A percentile compares a stretch with the other conserved stretches of the same genome.
Conservation (phyloP, 768 basidiomycete genomes). For the Ramaria sp. region DNA sequence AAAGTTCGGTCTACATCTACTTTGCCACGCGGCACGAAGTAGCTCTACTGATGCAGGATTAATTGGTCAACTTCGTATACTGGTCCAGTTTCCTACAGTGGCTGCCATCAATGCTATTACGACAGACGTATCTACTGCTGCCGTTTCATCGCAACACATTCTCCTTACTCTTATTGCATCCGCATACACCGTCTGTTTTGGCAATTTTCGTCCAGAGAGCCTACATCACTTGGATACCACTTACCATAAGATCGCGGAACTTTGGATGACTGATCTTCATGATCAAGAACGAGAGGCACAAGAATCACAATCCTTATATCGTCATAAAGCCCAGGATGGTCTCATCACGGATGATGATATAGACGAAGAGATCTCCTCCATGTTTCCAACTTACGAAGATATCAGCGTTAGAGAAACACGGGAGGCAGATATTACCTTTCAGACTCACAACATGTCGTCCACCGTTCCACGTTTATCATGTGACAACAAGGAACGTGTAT, state of each 20-base stretch:
- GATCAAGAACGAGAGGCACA: constrained; percentile 53
- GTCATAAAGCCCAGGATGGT: constrained; percentile 42
- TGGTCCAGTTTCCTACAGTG: constrained; percentile 1
- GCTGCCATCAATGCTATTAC: background rate
- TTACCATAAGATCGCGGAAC: constrained; percentile 62
- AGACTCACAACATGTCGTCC: background rate
- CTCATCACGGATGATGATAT: constrained; percentile 57
- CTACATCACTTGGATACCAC: constrained; percentile 31
- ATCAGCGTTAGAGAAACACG: background rate
- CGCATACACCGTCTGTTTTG: constrained; percentile 31
- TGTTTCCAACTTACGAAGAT: constrained; percentile 77
- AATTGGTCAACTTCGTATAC: background rate
- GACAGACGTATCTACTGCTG: constrained; percentile 18
- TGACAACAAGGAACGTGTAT: background rate
- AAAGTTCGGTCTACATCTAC: constrained; percentile 60
- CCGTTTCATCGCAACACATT: constrained; percentile 30
- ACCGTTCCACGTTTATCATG: background rate
- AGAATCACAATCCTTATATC: constrained; percentile 68
- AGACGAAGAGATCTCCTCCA: constrained; percentile 75
- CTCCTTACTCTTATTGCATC: constrained; percentile 39
- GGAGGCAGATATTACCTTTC: background rate
- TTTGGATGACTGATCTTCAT: constrained; percentile 77
- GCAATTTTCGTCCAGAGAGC: constrained; percentile 22
- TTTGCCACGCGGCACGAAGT: constrained; percentile 15
- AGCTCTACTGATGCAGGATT: background rate